Conservation (phyloP, 805 yeast genomes). For the Candida easanensis region DNA sequence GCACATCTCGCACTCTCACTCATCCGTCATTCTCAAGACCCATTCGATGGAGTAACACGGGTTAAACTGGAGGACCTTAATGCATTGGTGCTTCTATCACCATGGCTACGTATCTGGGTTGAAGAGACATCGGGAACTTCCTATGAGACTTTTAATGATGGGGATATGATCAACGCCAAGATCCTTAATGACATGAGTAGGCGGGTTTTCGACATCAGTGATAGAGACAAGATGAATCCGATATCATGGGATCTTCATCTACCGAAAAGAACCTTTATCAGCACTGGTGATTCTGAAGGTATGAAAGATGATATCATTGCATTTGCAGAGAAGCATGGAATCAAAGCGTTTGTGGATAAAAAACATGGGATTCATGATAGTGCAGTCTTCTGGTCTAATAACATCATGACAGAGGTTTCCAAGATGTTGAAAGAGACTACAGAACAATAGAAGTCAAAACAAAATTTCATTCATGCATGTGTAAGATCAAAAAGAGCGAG, state of each 20-base stretch:
- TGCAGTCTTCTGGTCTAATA: constrained; percentile 1
- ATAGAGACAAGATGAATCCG: background rate
- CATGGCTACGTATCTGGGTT: constrained; percentile 18
- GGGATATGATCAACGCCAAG: constrained; percentile 5
- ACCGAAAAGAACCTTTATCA: constrained; percentile 6
- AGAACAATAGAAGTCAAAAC: too few relatives aligned
- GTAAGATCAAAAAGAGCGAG: too few relatives aligned
- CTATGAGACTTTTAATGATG: background rate
- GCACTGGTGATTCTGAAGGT: constrained; percentile 13
- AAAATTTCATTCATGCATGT: too few relatives aligned
- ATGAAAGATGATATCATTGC: constrained; percentile 12
- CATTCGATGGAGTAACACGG: constrained; percentile 1
- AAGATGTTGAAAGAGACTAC: too few relatives aligned
- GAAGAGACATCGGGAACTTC: background rate
- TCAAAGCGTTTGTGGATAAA: background rate
- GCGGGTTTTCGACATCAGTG: background rate
- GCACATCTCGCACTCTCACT: constrained; percentile 27
- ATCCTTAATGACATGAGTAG: constrained; percentile 1
- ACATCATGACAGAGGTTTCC: constrained; percentile 1
- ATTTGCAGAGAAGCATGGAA: background rate
- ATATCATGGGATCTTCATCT: constrained; percentile 2
- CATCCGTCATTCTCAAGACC: constrained; percentile 8
- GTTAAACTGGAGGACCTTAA: background rate
- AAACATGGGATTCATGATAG: constrained; percentile 1
- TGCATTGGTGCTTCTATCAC: constrained; percentile 10